Conservation (phyloP, 2,329 filamentous ascomycete genomes). For the Orbilia oligospora region DNA sequence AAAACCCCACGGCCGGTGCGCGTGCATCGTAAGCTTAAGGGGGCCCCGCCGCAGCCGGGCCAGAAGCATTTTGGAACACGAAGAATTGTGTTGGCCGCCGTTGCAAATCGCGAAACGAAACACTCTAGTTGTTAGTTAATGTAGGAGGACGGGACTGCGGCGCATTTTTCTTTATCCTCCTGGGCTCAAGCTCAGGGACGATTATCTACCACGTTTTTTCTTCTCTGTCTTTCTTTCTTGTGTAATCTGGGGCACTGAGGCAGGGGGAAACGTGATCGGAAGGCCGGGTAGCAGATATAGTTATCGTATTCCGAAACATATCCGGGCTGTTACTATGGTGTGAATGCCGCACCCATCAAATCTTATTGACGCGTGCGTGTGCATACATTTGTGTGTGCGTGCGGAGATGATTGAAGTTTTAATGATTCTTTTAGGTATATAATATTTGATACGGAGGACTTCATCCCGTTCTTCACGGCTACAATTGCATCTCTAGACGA, state of each 20-base stretch:
- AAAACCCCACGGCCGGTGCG: constrained; percentile 31
- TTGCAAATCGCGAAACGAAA: constrained; percentile 55
- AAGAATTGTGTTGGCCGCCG: constrained; percentile 31
- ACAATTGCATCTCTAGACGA: constrained; percentile 28
- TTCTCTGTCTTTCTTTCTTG: not conserved
- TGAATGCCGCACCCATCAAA: constrained; percentile 30
- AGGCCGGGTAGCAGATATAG: constrained; percentile 30
- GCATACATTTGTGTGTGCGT: not conserved
- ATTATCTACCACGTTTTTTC: constrained; percentile 36
- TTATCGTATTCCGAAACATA: constrained; percentile 45
- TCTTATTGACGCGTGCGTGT: constrained; percentile 2
- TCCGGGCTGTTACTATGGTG: constrained; percentile 25
- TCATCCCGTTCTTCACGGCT: constrained; percentile 26
- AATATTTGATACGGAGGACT: constrained; percentile 29
- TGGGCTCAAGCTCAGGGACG: constrained; percentile 23
- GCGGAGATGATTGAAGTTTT: constrained; percentile 4
- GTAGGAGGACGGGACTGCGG: constrained; percentile 36
- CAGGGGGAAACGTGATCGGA: constrained; percentile 43
- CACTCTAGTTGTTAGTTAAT: constrained; percentile 52
- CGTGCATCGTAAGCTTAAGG: not conserved
- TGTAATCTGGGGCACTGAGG: constrained; percentile 9
- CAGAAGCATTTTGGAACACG: constrained; percentile 17
- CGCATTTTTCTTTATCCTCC: constrained; percentile 9
- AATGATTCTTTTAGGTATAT: constrained; percentile 17
- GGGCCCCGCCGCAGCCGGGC: constrained; percentile 17